Evolutionary conservation across 441 rosid genomes (phyloP), one percentile per base, ranked within the genome.

Genomic region (Aleurites moluccanus): DNA sequence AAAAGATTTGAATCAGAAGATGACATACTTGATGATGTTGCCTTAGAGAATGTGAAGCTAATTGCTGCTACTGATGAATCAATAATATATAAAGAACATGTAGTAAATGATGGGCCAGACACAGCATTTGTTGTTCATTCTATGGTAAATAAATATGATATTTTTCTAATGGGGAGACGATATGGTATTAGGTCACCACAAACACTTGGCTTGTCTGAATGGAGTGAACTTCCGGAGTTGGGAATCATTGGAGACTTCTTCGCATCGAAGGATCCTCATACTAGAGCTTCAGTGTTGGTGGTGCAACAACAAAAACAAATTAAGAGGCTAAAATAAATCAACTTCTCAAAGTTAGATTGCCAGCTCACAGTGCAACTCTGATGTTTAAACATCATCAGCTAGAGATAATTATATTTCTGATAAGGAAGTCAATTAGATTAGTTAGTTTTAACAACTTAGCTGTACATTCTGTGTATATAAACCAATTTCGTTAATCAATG

Each of bases 181-280:
- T 72, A 27, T 18, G 60, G 28, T 11, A 25, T 30, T 20, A 0
- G 1, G 0, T 28, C 30, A 0, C 7, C 68, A 28, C 75, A 72
- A 47, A 61, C 60, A 38, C 10, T 40, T 3, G 68, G 75, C 2
- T 27, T 61, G 49, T 61, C 75, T 0, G 49, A 63, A 35, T 73
- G 69, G 76, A 73, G 33, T 49, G 67, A 57, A 27, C 59, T 72
- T 62, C 75, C 30, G 6, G 75, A 72, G 44, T n/a, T 61, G 11
- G 76, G 76, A 49, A 21, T 73, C 5, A n/a, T 73, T 7, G 76
- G 69, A 7, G 76, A 73, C 59, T 25, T 47, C 35, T 73, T 73
- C 14, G 76, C 76, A 27, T 62, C 76, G 6, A 73, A 21, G 14
- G 76, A 73, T 28, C 59, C 63, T 15, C 10, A 63, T 2, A 73